A percentile compares a stretch with the other conserved stretches of the same genome.
These are phyloP conservation scores for Elsinoe fawcettii DNA, from an alignment of 2,329 filamentous ascomycete species.

Conservation along the genomic window DNA sequence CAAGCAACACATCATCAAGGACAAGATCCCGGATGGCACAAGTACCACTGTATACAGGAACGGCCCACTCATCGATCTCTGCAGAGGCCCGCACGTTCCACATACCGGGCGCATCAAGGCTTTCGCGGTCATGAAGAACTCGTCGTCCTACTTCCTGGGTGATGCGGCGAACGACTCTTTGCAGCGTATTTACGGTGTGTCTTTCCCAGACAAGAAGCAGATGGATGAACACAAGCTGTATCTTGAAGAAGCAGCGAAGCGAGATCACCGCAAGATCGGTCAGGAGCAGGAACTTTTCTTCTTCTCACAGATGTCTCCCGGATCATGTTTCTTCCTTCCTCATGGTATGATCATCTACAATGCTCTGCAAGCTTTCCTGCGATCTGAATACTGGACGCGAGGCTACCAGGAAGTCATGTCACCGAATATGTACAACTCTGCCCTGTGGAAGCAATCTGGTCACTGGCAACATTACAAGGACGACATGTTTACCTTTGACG, in stretches of 20 bases:
- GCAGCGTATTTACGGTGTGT: conserved; percentile 93
- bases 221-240: conserved; percentile 92
- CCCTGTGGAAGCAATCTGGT: conserved; percentile 88
- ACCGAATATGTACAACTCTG: conserved; percentile 91
- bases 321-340: conserved; percentile 84
- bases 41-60: conserved; percentile 91
- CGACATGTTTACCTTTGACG: conserved; percentile 83
- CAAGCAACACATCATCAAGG: conserved; percentile 95
- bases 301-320: conserved; percentile 90
- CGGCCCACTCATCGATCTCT: conserved; percentile 89
- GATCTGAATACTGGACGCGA: conserved; percentile 83
- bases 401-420: conserved; percentile 93
- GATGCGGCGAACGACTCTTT: conserved; percentile 90
- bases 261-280: conserved; percentile 88
- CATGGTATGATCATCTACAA: conserved; percentile 94
- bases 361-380: conserved; percentile 70
- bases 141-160: conserved; percentile 84
- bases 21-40: conserved; percentile 81
- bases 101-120: conserved; percentile 90
- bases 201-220: conserved; percentile 93
- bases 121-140: conserved; percentile 87
- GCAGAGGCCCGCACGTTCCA: conserved; percentile 88
- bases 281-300: conserved; percentile 96
- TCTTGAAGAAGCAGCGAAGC: conserved; percentile 94
- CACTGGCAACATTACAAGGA: conserved; percentile 93